These are phyloP conservation scores for Xylariaceae sp. DNA, from an alignment of 2,329 filamentous ascomycete genomes.

Conservation along the genomic window DNA sequence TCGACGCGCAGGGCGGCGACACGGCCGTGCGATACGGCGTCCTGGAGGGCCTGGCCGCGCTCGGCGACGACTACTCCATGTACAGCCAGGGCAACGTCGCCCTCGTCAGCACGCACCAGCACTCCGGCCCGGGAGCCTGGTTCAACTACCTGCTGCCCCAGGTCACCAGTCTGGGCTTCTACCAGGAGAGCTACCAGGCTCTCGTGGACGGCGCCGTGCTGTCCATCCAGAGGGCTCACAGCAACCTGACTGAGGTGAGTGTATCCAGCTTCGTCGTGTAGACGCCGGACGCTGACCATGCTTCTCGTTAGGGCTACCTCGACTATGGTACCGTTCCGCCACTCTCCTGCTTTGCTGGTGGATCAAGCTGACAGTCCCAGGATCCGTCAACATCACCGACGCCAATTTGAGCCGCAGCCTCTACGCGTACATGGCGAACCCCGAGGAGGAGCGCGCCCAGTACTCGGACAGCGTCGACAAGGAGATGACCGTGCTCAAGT, in stretches of 20 bases:
- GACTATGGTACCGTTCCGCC: constrained; percentile 49
- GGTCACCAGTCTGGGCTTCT: constrained; percentile 78
- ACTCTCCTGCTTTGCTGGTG: too few species aligned
- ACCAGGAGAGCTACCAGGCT: constrained; percentile 76
- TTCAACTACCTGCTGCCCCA: constrained; percentile 87
- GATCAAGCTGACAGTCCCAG: constrained; percentile 7
- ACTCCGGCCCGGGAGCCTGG: constrained; percentile 85
- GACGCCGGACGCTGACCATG: constrained; percentile 15
- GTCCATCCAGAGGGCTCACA: constrained; percentile 73
- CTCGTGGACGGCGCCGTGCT: constrained; percentile 77
- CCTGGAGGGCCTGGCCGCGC: constrained; percentile 56
- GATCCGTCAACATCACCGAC: constrained; percentile 52
- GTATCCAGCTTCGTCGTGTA: not conserved
- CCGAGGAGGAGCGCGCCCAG: constrained; percentile 56
- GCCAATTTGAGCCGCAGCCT: constrained; percentile 80
- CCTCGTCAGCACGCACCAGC: constrained; percentile 86
- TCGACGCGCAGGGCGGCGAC: constrained; percentile 82
- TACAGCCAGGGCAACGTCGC: constrained; percentile 77
- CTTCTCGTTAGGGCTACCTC: constrained; percentile 49
- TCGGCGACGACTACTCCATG: constrained; percentile 65
- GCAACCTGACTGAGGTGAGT: constrained; percentile 46
- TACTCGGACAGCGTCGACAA: constrained; percentile 50
- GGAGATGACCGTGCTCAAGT: constrained; percentile 68
- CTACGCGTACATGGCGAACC: constrained; percentile 79
- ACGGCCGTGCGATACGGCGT: constrained; percentile 81